A percentile compares a stretch with the other conserved stretches of the same genome.
phyloP scores from a whole-genome alignment of 1,284 basidiomycete genomes.

The Veloporphyrellus conicus region DNA sequence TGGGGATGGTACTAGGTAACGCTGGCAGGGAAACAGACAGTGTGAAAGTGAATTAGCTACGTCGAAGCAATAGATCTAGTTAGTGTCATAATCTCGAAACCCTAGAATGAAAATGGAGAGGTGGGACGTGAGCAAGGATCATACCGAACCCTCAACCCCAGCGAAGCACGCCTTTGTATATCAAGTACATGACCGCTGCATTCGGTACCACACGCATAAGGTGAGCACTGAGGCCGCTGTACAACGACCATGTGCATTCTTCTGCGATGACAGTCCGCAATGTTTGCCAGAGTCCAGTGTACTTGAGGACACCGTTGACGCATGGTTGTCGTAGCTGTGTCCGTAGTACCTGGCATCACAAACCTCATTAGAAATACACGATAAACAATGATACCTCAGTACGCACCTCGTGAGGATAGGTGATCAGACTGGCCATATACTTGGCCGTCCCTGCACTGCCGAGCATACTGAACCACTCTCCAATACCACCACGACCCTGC shows the following conservation, averaged over 20 bases:
- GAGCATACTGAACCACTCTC: constrained; percentile 77
- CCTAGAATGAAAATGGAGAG: no score
- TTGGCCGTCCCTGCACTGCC: constrained; percentile 93
- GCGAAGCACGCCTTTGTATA: constrained; percentile 73
- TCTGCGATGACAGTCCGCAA: constrained; percentile 83
- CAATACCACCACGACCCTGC: constrained; percentile 52
- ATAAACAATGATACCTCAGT: not conserved
- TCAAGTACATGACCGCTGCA: constrained; percentile 93
- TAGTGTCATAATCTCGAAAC: not conserved
- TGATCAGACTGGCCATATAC: constrained; percentile 87
- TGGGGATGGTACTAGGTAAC: constrained; percentile 15
- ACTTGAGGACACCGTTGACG: constrained; percentile 73
- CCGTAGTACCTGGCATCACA: constrained; percentile 61
- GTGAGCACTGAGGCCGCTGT: constrained; percentile 92
- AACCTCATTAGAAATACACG: no score
- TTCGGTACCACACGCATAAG: constrained; percentile 96
- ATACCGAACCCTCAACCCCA: constrained; percentile 38
- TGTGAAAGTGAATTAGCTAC: constrained; percentile 14
- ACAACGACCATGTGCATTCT: constrained; percentile 83
- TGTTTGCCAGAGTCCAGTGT: constrained; percentile 84
- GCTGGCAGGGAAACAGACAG: not conserved
- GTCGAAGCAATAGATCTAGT: constrained; percentile 20
- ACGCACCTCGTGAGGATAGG: constrained; percentile 92
- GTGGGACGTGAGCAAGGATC: not conserved
- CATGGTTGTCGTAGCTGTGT: constrained; percentile 88